Percentiles rank a stretch among this genome's conserved stretches.
Conservation (phyloP, 2,329 filamentous ascomycete genomes). For the Hypoxylon sp. region DNA sequence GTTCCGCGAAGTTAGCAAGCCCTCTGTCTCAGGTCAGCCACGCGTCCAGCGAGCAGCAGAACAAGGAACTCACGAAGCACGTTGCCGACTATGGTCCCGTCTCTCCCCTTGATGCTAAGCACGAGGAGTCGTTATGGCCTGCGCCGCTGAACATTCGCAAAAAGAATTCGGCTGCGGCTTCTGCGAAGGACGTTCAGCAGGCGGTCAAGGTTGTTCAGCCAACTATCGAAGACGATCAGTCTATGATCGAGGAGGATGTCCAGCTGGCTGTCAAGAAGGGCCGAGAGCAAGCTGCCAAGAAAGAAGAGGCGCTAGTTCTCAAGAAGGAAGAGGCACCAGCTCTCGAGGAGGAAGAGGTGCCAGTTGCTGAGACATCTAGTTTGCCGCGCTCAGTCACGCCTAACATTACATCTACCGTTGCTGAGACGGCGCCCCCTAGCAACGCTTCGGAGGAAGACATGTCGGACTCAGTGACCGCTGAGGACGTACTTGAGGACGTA, state of each 20-base stretch:
- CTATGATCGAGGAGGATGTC: too few relatives aligned
- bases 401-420: not conserved
- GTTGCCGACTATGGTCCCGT: not conserved
- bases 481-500: not conserved
- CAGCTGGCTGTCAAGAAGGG: too few relatives aligned
- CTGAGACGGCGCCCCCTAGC: not conserved
- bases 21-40: not conserved
- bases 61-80: not conserved
- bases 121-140: not conserved
- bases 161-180: not conserved
- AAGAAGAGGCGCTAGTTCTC: not conserved
- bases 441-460: not conserved
- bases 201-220: not conserved
- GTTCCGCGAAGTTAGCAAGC: not conserved
- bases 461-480: not conserved
- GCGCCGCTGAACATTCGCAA: not conserved
- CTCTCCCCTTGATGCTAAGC: not conserved
- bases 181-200: not conserved
- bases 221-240: too few relatives aligned
- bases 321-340: not conserved
- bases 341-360: not conserved
- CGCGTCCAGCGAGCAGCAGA: not conserved
- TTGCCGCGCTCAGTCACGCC: not conserved
- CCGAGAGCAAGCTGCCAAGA: too few relatives aligned
- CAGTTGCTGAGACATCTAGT: not conserved